These are phyloP conservation scores for Podospora sp. DNA, from an alignment of 495 filamentous ascomycete genomes.

Conservation along the genomic window DNA sequence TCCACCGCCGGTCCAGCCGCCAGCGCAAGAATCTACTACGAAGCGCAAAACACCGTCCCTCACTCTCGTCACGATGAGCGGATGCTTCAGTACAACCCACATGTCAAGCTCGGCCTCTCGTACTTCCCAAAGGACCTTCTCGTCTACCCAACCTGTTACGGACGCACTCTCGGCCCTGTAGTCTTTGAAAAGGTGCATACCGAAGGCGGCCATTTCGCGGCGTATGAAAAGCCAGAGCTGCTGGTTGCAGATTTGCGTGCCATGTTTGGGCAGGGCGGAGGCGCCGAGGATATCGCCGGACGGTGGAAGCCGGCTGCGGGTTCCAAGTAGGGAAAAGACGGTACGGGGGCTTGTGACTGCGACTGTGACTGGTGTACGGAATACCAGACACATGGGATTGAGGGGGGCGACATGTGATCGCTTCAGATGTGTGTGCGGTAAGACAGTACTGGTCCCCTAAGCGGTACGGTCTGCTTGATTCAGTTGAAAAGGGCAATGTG, in stretches of 20 bases:
- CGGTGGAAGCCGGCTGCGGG: neutral
- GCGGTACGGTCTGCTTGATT: neutral
- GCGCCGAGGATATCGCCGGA: slow-evolving; percentile 18
- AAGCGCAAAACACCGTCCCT: slow-evolving; percentile 37
- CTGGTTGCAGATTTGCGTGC: slow-evolving; percentile 56
- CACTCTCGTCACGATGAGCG: slow-evolving; percentile 10
- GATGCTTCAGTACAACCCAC: slow-evolving; percentile 26
- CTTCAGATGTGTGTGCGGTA: too few relatives aligned
- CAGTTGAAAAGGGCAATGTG: neutral
- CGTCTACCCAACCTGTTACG: slow-evolving; percentile 55
- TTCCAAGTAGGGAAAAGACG: neutral
- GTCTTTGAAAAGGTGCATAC: slow-evolving; percentile 57
- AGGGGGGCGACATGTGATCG: too few relatives aligned
- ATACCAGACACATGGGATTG: too few relatives aligned
- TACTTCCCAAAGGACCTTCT: slow-evolving; percentile 57
- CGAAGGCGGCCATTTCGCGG: slow-evolving; percentile 65
- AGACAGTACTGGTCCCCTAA: neutral
- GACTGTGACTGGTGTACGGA: too few relatives aligned
- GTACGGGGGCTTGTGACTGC: neutral
- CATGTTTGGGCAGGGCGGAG: slow-evolving; percentile 54
- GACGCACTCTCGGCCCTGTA: slow-evolving; percentile 52
- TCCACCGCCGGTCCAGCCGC: slow-evolving; percentile 58
- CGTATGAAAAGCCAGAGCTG: slow-evolving; percentile 58
- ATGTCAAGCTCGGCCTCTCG: slow-evolving; percentile 57
- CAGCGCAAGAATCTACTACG: slow-evolving; percentile 63